Evolutionary conservation across 495 filamentous ascomycete genomes (phyloP).

Genomic region (Penicillium coprophilum): DNA sequence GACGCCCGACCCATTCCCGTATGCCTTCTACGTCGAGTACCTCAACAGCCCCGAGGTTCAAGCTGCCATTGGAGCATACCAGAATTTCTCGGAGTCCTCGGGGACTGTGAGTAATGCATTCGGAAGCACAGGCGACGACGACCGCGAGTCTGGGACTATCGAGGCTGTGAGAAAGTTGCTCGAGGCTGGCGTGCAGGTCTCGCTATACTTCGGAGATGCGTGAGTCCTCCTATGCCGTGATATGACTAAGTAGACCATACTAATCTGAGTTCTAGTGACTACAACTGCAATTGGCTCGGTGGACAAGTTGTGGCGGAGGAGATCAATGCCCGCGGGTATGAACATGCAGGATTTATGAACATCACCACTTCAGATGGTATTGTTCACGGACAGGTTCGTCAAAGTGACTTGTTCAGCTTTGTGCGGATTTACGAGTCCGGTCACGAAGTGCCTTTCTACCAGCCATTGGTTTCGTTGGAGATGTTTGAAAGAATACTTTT

Average conservation of each 20-base stretch:
- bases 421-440: conserved; percentile 68
- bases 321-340: conserved; percentile 48
- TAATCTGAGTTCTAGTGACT: conserved; percentile 40
- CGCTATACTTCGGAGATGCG: conserved; percentile 61
- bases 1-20: conserved; percentile 59
- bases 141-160: conserved; percentile 50
- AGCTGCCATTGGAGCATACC: conserved; percentile 56
- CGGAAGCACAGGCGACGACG: conserved; percentile 56
- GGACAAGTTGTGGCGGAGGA: conserved; percentile 50
- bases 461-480: conserved; percentile 59
- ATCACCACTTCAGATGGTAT: conserved; percentile 55
- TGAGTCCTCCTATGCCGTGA: conserved; percentile 5
- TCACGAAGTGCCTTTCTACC: conserved; percentile 70
- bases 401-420: conserved; percentile 69
- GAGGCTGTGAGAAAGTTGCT: conserved; percentile 51
- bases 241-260: not conserved
- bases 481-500: conserved; percentile 59
- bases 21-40: conserved; percentile 57
- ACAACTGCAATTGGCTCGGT: conserved; percentile 63
- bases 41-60: conserved; percentile 57
- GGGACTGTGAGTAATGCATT: conserved; percentile 51
- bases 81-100: conserved; percentile 54
- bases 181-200: conserved; percentile 51
- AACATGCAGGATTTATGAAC: conserved; percentile 53
- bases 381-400: conserved; percentile 64